Base-by-base conservation (phyloP, 805 yeast genomes). In the baker's yeast (Saccharomyces cerevisiae) region DNA sequence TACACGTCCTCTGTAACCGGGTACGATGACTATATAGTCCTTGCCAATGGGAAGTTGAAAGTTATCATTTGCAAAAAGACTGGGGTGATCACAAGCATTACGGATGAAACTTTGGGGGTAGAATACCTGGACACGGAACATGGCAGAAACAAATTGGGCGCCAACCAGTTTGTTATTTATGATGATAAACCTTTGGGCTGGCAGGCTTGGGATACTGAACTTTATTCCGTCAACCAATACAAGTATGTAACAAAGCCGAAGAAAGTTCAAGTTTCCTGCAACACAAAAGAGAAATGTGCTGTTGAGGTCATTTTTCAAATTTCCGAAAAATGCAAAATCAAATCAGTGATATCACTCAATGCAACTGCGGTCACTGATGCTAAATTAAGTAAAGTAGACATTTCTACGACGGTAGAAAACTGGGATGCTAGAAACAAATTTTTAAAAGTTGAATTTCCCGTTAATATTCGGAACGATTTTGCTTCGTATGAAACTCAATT, bases 121-220 rank as follows among this genome's bases (percentile, higher is more conserved):
- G 95, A 92, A 66, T 79, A 86, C 24, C 74, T 94, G 52, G 89
- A 86, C 55, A 57, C 76, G 4, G 71, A 78, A 1, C 73, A 76
- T 26, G 83, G 85, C 4, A 74, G 72, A 52, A 83, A 82, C 60
- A 72, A 78, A 10, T 61, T 71, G 17, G 89, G 89, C 43, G 97
- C 91, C 17, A 89, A 90, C 63, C 96, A 87, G 68, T 83, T 82
- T 59, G 82, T 89, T 1, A 66, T 94, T 54, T 87, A 87, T 63
- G 91, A 91, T 59, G 99, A 94, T 68, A 87, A 89, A 58, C 99
- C 99, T 9, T 75, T 89, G 64, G 84, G 79, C 54, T 92, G 84
- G 83, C 96, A 89, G 48, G 98, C 98, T 1, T 92, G 99, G 99
- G 99, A 92, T 68, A 92, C 98, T 0, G 99, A 92, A 67, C 77